Conservation (phyloP, 1,284 basidiomycete genomes). For the Moniliella sp. region DNA sequence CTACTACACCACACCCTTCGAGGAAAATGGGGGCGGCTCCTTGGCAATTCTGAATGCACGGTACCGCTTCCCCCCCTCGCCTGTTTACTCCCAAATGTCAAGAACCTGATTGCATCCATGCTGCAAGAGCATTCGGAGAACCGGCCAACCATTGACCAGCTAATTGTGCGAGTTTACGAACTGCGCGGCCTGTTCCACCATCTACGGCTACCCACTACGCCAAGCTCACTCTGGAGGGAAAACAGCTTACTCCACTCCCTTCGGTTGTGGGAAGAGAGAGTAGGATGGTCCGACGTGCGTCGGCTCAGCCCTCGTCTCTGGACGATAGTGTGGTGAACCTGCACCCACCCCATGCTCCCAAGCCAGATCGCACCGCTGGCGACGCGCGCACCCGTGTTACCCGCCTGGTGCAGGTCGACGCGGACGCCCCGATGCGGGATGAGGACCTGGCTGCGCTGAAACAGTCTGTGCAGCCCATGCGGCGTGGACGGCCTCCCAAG, state of each 20-base stretch:
- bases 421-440: background rate
- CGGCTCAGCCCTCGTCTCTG: background rate
- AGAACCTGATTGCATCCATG: conserved; percentile 48
- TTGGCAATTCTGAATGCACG: conserved; percentile 88
- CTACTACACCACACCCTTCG: conserved; percentile 93
- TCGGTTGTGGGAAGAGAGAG: background rate
- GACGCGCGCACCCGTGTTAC: background rate
- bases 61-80: conserved; percentile 49
- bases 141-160: conserved; percentile 17
- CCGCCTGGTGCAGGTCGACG: background rate
- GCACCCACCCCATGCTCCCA: background rate
- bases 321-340: background rate
- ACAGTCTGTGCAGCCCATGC: conserved; percentile 1
- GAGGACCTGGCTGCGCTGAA: conserved; percentile 34
- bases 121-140: conserved; percentile 19
- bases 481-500: conserved; percentile 3
- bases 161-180: conserved; percentile 14
- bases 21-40: conserved; percentile 53
- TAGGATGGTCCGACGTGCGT: background rate
- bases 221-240: background rate
- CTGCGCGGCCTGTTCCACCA: conserved; percentile 14
- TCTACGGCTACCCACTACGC: conserved; percentile 1
- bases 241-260: background rate
- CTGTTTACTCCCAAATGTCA: conserved; percentile 73
- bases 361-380: background rate